Conservation (phyloP, 192 early-diverging fungal species). For the Pilaira anomala region DNA sequence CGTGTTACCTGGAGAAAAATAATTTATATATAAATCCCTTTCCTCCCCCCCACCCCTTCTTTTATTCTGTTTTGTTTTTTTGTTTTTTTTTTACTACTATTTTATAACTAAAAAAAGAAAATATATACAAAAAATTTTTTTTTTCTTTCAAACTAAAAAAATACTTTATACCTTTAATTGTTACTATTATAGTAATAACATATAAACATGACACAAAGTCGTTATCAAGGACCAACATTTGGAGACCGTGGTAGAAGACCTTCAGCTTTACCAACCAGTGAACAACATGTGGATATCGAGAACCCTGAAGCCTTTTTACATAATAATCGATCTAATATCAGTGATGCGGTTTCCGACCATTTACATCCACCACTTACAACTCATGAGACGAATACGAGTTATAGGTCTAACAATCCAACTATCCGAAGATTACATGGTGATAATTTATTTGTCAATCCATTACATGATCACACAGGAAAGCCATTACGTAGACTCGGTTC, state of each 20-base stretch:
- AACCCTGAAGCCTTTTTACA: not conserved
- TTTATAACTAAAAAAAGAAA: too few species aligned
- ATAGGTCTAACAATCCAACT: too few species aligned
- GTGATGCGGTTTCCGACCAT: not conserved
- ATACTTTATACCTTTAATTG: too few species aligned
- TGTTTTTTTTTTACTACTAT: too few species aligned
- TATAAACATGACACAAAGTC: slow-evolving; percentile 1
- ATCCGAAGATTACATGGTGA: not conserved
- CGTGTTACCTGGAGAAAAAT: too few species aligned
- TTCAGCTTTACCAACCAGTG: not conserved
- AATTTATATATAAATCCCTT: too few species aligned
- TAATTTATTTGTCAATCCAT: not conserved
- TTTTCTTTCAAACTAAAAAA: too few species aligned
- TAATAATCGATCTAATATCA: slow-evolving; percentile 4
- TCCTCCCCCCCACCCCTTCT: too few species aligned
- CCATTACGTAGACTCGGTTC: slow-evolving; percentile 26
- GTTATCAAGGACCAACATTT: slow-evolving; percentile 14
- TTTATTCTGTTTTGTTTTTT: too few species aligned
- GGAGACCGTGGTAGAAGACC: not conserved
- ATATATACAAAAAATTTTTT: too few species aligned
- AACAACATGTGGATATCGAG: not conserved
- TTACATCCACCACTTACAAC: not conserved
- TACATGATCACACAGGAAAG: slow-evolving; percentile 23
- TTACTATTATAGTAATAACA: too few species aligned
- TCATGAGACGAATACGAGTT: too few species aligned